phyloP scores from a whole-genome alignment of 768 basidiomycete genomes.

The Leccinum obscurum region DNA sequence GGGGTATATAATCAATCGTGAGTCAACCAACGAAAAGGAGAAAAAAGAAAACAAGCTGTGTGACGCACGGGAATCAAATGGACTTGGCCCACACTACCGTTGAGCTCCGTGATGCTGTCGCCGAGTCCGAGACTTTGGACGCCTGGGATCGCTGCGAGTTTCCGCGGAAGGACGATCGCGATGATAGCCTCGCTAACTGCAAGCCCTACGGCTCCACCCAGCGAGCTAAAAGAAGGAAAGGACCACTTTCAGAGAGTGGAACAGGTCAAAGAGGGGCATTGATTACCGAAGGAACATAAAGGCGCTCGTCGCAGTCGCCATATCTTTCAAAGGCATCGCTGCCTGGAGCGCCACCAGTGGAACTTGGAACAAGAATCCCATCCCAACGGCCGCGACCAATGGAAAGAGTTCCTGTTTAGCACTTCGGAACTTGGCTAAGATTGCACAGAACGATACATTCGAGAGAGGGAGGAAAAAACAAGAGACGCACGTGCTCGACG shows the following conservation, averaged over 20 bases:
- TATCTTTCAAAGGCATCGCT: conserved; percentile 82
- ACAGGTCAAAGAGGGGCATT: neutral
- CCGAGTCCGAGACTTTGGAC: conserved; percentile 25
- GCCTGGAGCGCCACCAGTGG: conserved; percentile 80
- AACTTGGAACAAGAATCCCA: conserved; percentile 63
- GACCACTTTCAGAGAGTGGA: neutral
- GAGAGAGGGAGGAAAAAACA: neutral
- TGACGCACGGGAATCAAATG: conserved; percentile 24
- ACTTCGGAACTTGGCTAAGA: conserved; percentile 34
- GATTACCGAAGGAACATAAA: conserved; percentile 66
- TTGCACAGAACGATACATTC: neutral
- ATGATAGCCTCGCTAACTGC: conserved; percentile 71
- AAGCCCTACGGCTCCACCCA: conserved; percentile 75
- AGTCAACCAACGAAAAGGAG: too few relatives aligned
- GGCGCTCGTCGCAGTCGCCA: conserved; percentile 78
- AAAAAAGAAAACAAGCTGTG: neutral
- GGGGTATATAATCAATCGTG: neutral
- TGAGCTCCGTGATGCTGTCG: conserved; percentile 43
- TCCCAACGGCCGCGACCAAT: conserved; percentile 62
- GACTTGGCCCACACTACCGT: conserved; percentile 44
- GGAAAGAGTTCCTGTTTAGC: conserved; percentile 64
- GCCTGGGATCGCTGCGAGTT: conserved; percentile 36
- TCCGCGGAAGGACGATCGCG: conserved; percentile 46
- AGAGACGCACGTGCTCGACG: conserved; percentile 47
- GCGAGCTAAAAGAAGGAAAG: conserved; percentile 39